Percentiles rank a stretch among this genome's conserved stretches.
These are phyloP conservation scores for Lantana camara DNA, from an alignment of 257 asterid genomes.

Conservation along the genomic window DNA sequence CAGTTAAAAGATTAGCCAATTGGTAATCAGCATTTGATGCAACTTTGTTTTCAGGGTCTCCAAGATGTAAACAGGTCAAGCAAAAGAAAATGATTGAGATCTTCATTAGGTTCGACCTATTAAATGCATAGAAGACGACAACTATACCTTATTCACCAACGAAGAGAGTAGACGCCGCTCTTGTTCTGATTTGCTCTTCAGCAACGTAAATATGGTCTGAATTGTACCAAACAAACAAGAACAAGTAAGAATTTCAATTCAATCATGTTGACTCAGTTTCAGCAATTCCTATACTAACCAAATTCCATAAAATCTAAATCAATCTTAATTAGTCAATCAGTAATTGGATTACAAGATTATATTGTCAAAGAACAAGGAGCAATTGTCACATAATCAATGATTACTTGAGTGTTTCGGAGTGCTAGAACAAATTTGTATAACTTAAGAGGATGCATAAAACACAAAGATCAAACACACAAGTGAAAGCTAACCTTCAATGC, in stretches of 20 bases:
- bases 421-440: conserved; percentile 4
- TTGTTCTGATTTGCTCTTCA: conserved; percentile 92
- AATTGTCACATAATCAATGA: neutral
- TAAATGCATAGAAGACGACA: conserved; percentile 11
- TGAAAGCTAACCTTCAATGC: conserved; percentile 76
- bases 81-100: conserved; percentile 21
- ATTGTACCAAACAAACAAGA: conserved; percentile 28
- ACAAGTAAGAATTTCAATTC: conserved; percentile 18
- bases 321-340: neutral
- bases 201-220: conserved; percentile 72
- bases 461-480: no score
- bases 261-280: no score
- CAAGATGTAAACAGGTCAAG: conserved; percentile 60
- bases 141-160: conserved; percentile 80
- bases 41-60: conserved; percentile 94
- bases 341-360: conserved; percentile 6
- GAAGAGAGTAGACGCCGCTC: conserved; percentile 86
- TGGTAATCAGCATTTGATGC: conserved; percentile 98
- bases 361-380: neutral
- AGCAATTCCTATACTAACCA: no score
- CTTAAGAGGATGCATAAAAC: conserved; percentile 8
- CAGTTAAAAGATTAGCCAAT: conserved; percentile 77
- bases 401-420: neutral
- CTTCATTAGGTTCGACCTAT: neutral
- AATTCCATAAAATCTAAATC: no score